Conservation (phyloP, 2,329 filamentous ascomycete species). For the Lachnellula hyalina region DNA sequence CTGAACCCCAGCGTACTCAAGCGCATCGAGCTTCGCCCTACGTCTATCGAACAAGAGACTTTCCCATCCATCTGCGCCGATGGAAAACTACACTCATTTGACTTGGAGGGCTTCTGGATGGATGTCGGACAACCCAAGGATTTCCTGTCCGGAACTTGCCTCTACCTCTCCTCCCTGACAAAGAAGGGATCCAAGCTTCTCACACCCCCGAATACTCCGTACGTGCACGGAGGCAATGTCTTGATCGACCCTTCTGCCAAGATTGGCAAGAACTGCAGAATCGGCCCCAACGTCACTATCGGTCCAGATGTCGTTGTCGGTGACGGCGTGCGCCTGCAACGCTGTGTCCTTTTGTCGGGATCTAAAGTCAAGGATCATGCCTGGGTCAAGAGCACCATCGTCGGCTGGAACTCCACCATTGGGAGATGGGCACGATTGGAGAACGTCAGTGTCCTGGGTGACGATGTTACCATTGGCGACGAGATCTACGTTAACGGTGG, state of each 20-base stretch:
- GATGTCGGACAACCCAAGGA: constrained; percentile 98
- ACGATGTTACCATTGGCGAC: constrained; percentile 95
- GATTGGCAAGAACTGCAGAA: constrained; percentile 97
- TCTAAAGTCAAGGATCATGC: constrained; percentile 98
- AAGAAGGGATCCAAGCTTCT: constrained; percentile 88
- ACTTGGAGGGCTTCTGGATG: constrained; percentile 99
- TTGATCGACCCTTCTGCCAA: constrained; percentile 90
- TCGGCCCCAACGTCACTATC: constrained; percentile 95
- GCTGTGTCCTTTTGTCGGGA: constrained; percentile 81
- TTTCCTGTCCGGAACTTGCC: constrained; percentile 91
- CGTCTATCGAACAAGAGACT: constrained; percentile 97
- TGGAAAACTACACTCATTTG: constrained; percentile 88
- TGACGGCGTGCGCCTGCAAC: constrained; percentile 89
- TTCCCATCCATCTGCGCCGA: constrained; percentile 92
- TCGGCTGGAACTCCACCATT: constrained; percentile 96
- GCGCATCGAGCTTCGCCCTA: constrained; percentile 92
- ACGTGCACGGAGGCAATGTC: constrained; percentile 89
- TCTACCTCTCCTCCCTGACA: constrained; percentile 88
- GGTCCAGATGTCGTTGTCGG: constrained; percentile 88
- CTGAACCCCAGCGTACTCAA: constrained; percentile 86
- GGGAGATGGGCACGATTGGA: constrained; percentile 94
- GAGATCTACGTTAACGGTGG: constrained; percentile 98
- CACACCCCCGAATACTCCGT: constrained; percentile 66
- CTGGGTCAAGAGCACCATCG: constrained; percentile 98
- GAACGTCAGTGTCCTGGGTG: constrained; percentile 95